phyloP scores from a whole-genome alignment of 441 rosid species.

The Francoa sonchifolia region DNA sequence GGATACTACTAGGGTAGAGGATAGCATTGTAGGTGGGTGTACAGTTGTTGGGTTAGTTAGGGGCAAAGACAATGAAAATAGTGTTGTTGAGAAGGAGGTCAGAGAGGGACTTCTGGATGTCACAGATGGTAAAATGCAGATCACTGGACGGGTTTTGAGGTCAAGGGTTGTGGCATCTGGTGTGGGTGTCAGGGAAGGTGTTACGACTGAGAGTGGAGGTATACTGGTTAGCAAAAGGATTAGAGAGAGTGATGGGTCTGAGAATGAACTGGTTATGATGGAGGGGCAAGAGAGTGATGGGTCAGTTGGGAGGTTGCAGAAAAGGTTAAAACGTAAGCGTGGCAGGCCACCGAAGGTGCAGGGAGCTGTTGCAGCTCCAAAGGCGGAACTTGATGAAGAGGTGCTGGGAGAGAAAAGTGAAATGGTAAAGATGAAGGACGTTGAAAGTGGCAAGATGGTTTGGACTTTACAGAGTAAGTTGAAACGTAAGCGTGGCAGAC shows the following conservation, averaged over 20 bases:
- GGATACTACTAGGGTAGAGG: slow-evolving; percentile 13
- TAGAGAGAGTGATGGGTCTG: slow-evolving; percentile 2
- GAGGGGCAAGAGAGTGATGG: slow-evolving; percentile 5
- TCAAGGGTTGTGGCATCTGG: slow-evolving; percentile 22
- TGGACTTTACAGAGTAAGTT: slow-evolving; percentile 5
- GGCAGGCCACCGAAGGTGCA: slow-evolving; percentile 19
- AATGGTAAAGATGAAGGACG: slow-evolving; percentile 4
- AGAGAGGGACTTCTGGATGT: slow-evolving; percentile 10
- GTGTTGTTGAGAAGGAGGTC: slow-evolving; percentile 17
- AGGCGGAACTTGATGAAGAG: slow-evolving; percentile 6
- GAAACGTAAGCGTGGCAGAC: slow-evolving; percentile 22
- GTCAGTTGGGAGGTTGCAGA: slow-evolving; percentile 8
- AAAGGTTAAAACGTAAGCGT: slow-evolving; percentile 10
- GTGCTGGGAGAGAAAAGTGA: not conserved
- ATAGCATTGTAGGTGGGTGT: slow-evolving; percentile 7
- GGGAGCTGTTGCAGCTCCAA: slow-evolving; percentile 9
- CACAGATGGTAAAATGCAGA: slow-evolving; percentile 10
- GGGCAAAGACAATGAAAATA: slow-evolving; percentile 14
- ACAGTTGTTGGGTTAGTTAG: slow-evolving; percentile 7
- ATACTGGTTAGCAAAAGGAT: not conserved
- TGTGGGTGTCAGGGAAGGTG: slow-evolving; percentile 10
- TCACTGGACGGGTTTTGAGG: slow-evolving; percentile 34
- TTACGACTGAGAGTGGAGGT: slow-evolving; percentile 9
- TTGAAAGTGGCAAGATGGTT: slow-evolving; percentile 5
- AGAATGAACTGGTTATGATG: not conserved